Evolutionary conservation across 805 yeast species (phyloP), one percentile per base, ranked within the genome.

Genomic region (Alloascoidea hylecoeti): DNA sequence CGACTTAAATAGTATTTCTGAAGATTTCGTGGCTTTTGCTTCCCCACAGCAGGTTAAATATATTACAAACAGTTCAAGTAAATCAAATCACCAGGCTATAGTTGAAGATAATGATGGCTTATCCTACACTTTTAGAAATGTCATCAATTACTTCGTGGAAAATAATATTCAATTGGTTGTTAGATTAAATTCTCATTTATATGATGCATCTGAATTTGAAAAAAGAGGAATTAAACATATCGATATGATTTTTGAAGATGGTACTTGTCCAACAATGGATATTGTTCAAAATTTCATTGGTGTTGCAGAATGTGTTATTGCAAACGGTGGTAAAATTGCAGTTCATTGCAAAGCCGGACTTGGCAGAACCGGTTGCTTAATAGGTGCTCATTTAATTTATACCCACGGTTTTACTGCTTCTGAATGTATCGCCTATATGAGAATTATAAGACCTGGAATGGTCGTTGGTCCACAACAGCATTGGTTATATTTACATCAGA

Each of bases 401-500:
- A 85, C 95, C 2, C 92, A 89, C 55, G 96, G 96, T 0, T 92
- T 92, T 54, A 92, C 97, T 3, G 98, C 98, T 2, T 81, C 73
- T 54, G 98, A 92, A 58, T 92, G 95, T 57, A 92, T 92, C 49
- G 95, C 89, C 1, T 92, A 86, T 53, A 82, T 92, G 89, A 71
- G 98, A 56, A 82, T 92, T 72, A 69, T 92, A 44, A 73, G 98
- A 47, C 98, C 98, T 0, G 98, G 98, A 33, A 92, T 92, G 98
- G 96, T 92, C n/a, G 98, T 92, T 18, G 98, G 98, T 0, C 98
- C 98, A 2, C 98, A 92, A 58, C 98, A 92, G 56, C 98, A 92
- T 61, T 92, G 98, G 98, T 67, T 92, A 42, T 92, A 92, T 53
- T 68, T 92, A 45, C 96, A 92, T 55, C 98, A 92, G 58, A 78